phyloP scores from a whole-genome alignment of 1,139 yeast species.

The Zygosaccharomyces pseudobailii region DNA sequence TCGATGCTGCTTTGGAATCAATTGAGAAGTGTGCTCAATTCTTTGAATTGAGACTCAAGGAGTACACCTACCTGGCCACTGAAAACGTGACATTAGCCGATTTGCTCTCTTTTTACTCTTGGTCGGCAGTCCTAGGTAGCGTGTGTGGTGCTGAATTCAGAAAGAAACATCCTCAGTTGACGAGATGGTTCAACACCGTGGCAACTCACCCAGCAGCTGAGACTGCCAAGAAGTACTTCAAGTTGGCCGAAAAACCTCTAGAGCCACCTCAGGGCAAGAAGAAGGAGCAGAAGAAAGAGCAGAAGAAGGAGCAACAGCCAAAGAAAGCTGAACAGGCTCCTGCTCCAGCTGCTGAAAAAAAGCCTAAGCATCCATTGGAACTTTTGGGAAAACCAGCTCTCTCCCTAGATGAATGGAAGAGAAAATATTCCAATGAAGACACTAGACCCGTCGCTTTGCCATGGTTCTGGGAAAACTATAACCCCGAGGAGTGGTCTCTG shows the following conservation, averaged over 20 bases:
- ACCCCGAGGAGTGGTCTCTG: slow-evolving; percentile 90
- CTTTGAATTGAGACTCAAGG: slow-evolving; percentile 56
- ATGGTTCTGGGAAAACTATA: slow-evolving; percentile 97
- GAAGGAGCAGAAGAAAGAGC: slow-evolving; percentile 64
- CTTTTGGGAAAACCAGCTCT: slow-evolving; percentile 67
- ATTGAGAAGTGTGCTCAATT: slow-evolving; percentile 41
- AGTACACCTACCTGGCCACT: slow-evolving; percentile 79
- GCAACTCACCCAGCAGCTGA: slow-evolving; percentile 51
- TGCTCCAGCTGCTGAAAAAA: slow-evolving; percentile 40
- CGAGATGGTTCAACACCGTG: slow-evolving; percentile 80
- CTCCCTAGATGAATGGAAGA: slow-evolving; percentile 91
- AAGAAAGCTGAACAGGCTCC: slow-evolving; percentile 29
- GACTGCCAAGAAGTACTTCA: slow-evolving; percentile 40
- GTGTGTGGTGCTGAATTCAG: slow-evolving; percentile 69
- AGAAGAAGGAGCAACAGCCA: slow-evolving; percentile 33
- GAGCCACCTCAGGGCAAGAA: slow-evolving; percentile 51
- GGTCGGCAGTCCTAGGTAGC: slow-evolving; percentile 52
- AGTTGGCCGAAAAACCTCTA: slow-evolving; percentile 56
- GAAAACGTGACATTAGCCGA: slow-evolving; percentile 83
- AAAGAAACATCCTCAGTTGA: slow-evolving; percentile 56
- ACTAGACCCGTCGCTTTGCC: slow-evolving; percentile 93
- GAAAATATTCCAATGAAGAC: slow-evolving; percentile 94
- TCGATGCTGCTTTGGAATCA: slow-evolving; percentile 46
- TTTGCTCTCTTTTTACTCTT: slow-evolving; percentile 51
- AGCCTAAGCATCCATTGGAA: slow-evolving; percentile 89